Conservation (phyloP, 768 basidiomycete species). For the Terana coerulea region DNA sequence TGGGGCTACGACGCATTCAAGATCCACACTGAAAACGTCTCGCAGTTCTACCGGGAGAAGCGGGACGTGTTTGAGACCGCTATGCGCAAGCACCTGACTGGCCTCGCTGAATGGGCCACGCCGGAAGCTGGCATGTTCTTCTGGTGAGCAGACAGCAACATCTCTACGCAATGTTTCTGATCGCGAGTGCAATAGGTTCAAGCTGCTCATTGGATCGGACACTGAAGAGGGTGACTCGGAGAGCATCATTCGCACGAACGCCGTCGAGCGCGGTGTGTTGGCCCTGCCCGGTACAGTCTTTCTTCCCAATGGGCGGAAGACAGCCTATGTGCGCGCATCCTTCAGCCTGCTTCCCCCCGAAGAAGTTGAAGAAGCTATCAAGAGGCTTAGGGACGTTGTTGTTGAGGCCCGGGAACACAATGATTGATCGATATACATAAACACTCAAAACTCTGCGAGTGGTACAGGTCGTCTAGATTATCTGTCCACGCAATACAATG, state of each 20-base stretch:
- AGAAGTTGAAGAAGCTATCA: slow-evolving; percentile 73
- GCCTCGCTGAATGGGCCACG: slow-evolving; percentile 67
- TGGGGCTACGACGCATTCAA: slow-evolving; percentile 83
- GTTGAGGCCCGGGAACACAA: too few relatives aligned
- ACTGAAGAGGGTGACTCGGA: slow-evolving; percentile 42
- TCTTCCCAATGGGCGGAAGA: slow-evolving; percentile 67
- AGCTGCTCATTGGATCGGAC: slow-evolving; percentile 58
- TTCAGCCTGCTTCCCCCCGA: slow-evolving; percentile 71
- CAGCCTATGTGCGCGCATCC: slow-evolving; percentile 78
- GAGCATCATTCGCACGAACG: slow-evolving; percentile 66
- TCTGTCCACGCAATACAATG: too few relatives aligned
- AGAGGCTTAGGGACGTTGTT: slow-evolving; percentile 42
- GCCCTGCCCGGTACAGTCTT: slow-evolving; percentile 87
- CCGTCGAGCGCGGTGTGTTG: slow-evolving; percentile 79
- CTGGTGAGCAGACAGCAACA: slow-evolving; percentile 48
- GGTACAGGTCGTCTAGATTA: too few relatives aligned
- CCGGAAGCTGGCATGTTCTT: slow-evolving; percentile 90
- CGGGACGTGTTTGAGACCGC: slow-evolving; percentile 77
- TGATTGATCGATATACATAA: too few relatives aligned
- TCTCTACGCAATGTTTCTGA: neutral
- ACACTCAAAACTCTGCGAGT: too few relatives aligned
- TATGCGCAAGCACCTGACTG: slow-evolving; percentile 70
- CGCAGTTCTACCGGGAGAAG: slow-evolving; percentile 68
- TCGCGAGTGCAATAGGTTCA: slow-evolving; percentile 50
- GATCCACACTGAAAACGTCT: slow-evolving; percentile 63